Evolutionary conservation across 208 protist species (phyloP).

Genomic region (Leishmania arabica): DNA sequence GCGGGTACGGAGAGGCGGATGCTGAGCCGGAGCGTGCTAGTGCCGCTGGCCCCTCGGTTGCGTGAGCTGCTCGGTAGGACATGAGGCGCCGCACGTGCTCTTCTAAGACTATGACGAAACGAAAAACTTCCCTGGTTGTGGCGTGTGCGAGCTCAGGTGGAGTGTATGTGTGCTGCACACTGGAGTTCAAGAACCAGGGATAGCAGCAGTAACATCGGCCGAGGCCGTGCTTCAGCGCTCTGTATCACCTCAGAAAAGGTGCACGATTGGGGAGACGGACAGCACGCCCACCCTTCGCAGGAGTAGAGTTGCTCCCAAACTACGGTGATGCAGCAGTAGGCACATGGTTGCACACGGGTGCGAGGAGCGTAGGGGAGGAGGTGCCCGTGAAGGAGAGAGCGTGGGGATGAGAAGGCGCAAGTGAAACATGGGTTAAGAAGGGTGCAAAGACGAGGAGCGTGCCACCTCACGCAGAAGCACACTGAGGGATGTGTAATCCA

Average conservation of each 20-base stretch:
- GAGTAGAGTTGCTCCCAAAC: constrained; percentile 1
- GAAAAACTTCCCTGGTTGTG: background rate
- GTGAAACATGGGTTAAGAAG: background rate
- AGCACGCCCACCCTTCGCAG: background rate
- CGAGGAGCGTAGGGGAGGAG: background rate
- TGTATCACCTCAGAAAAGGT: background rate
- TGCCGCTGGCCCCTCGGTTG: background rate
- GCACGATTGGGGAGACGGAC: background rate
- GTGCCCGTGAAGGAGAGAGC: constrained; percentile 1
- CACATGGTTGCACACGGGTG: background rate
- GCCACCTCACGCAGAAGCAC: background rate
- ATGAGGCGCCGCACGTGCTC: background rate
- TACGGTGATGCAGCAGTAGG: background rate
- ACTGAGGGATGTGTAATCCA: background rate
- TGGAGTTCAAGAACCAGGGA: background rate
- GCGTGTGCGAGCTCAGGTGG: background rate
- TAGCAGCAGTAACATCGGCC: background rate
- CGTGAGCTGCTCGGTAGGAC: constrained; percentile 3
- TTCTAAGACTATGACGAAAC: background rate
- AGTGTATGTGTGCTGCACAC: background rate
- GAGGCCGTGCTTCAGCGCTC: background rate
- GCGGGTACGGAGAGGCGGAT: background rate
- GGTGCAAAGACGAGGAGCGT: background rate
- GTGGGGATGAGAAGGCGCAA: background rate
- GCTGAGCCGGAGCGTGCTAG: constrained; percentile 6